Percentiles rank a stretch among this genome's conserved stretches.
These are phyloP conservation scores for Suillus placidus DNA, from an alignment of 768 basidiomycete genomes.

Conservation along the genomic window DNA sequence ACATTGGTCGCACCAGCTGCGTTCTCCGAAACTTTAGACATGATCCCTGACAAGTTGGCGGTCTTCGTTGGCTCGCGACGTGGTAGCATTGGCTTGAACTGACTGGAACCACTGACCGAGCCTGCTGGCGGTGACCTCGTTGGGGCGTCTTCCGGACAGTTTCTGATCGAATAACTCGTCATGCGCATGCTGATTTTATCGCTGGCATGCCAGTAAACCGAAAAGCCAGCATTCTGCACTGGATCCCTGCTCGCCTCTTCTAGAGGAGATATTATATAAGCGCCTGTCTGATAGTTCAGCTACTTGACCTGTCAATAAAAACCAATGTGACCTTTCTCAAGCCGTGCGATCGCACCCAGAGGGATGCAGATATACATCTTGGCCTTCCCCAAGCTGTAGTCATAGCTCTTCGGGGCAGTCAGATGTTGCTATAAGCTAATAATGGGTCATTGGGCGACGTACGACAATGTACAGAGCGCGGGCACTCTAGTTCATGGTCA, in stretches of 20 bases:
- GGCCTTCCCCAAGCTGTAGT: conserved; percentile 92
- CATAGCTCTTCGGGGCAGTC: conserved; percentile 63
- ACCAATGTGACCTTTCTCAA: conserved; percentile 68
- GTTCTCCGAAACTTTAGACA: conserved; percentile 42
- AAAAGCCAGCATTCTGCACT: conserved; percentile 86
- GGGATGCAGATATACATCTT: conserved; percentile 89
- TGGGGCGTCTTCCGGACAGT: conserved; percentile 47
- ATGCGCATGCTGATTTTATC: conserved; percentile 71
- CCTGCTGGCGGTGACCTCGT: background rate
- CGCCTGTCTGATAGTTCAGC: conserved; percentile 51
- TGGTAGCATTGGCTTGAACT: conserved; percentile 1
- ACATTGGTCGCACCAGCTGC: conserved; percentile 40
- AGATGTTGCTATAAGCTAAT: background rate
- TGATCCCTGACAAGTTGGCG: conserved; percentile 30
- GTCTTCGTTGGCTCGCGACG: conserved; percentile 12
- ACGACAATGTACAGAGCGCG: conserved; percentile 79
- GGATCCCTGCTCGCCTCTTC: conserved; percentile 92
- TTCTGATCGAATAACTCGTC: conserved; percentile 85
- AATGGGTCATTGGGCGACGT: conserved; percentile 28
- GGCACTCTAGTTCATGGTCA: conserved; percentile 29
- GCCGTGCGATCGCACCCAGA: conserved; percentile 71
- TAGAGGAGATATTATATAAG: conserved; percentile 91
- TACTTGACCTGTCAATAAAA: background rate
- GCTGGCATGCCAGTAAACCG: conserved; percentile 74
- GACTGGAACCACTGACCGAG: background rate